Base-by-base conservation (phyloP, 2,329 filamentous ascomycete species). In the Aspergillus ibericus region DNA sequence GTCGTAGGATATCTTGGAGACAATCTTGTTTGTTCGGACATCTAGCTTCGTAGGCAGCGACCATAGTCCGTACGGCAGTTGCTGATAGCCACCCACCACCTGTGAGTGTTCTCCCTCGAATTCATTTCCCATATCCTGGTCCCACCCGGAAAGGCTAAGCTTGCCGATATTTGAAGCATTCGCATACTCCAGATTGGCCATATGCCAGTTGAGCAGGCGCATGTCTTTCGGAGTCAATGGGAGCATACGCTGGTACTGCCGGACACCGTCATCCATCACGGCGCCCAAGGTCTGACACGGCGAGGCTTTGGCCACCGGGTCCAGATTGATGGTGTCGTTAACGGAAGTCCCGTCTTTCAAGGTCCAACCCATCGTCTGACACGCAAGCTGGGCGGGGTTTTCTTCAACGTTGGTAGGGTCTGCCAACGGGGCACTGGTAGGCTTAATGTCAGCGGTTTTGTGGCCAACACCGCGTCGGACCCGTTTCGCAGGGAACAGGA, bases 121-220 rank as follows among this genome's bases (percentile, higher is more conserved):
- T 72, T 99, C 95, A 68, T 99, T 97, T 0, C 95, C 95, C 51
- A 93, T 92, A 71, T 99, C 96, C 68, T 99, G 92, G 74, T 99
- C 96, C 91, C 96, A 98, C 0, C 93, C 88, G 7, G 88, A 87
- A 13, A 99, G 84, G 73, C 93, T 98, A 16, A 99, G 84, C 62
- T 90, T 89, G 64, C 90, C 88, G 55, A 96, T 87, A 64, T 92
- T 96, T 1, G 88, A 91, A 1, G 95, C 95, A 73, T 98, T 99
- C 62, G 93, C 96, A 72, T 99, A 99, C 75, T 99, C 95, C 13
- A 99, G 83, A 71, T 99, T 99, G 64, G 96, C 96, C 73, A 97
- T 90, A 75, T 99, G 96, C 95, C 95, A 99, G 70, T 97, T 99
- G 69, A 98, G 83, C 15, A 99, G 81, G 47, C 95, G 86, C 75